Evolutionary conservation across 805 yeast species (phyloP).

Genomic region (Saturnispora serradocipensis): DNA sequence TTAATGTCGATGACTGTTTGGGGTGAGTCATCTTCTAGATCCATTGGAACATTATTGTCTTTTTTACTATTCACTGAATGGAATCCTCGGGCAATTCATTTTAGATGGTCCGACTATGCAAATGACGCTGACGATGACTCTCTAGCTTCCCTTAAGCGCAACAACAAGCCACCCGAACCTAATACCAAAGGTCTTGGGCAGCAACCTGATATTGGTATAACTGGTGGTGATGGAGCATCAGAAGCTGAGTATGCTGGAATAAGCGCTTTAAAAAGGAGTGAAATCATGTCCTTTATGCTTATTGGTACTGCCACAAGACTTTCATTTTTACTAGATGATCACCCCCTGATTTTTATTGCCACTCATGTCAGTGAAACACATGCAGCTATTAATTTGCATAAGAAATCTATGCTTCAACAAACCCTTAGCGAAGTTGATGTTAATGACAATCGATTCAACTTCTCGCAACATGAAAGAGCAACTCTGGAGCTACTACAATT

Average conservation of each 20-base stretch:
- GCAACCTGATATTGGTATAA: background rate
- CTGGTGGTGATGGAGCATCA: conserved; percentile 18
- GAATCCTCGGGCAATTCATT: conserved; percentile 92
- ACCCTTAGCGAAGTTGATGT: conserved; percentile 60
- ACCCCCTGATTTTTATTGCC: conserved; percentile 68
- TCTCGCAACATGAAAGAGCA: conserved; percentile 61
- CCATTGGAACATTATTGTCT: conserved; percentile 80
- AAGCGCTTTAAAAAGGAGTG: conserved; percentile 78
- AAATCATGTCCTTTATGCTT: conserved; percentile 90
- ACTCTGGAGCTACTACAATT: conserved; percentile 72
- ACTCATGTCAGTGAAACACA: conserved; percentile 79
- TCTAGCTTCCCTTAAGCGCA: conserved; percentile 2
- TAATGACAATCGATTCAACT: conserved; percentile 32
- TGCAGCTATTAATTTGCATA: conserved; percentile 72
- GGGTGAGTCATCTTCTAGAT: conserved; percentile 87
- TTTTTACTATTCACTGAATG: conserved; percentile 84
- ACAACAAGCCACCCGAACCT: conserved; percentile 6
- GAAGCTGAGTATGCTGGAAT: conserved; percentile 58
- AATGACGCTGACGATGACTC: conserved; percentile 42
- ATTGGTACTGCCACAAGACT: conserved; percentile 79
- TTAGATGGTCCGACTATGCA: conserved; percentile 81
- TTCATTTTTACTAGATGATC: conserved; percentile 72
- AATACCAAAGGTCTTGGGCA: conserved; percentile 6
- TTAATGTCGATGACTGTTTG: conserved; percentile 80
- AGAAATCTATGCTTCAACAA: conserved; percentile 68